Percentiles rank a stretch among this genome's conserved stretches.
Conservation (phyloP, 2,329 filamentous ascomycete genomes). For the Macrophomina phaseolina region DNA sequence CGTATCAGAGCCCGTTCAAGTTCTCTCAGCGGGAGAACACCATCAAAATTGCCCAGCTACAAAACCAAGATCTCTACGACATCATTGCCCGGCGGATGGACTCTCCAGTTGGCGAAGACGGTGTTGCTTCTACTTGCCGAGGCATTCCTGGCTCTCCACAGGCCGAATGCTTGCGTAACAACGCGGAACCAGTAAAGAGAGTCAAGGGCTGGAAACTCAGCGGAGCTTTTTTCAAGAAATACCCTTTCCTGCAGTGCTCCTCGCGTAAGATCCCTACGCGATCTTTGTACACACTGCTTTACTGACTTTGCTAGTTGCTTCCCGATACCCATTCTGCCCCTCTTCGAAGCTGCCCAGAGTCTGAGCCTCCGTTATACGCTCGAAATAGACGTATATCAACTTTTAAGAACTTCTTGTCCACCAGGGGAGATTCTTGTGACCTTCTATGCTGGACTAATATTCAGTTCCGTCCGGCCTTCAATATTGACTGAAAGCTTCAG, state of each 20-base stretch:
- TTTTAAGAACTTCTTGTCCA: too few species aligned
- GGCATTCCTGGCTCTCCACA: neutral
- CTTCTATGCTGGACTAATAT: neutral
- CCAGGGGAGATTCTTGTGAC: too few species aligned
- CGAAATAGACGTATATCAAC: too few species aligned
- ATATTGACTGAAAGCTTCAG: neutral
- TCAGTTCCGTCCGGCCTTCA: neutral
- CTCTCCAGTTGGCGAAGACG: neutral
- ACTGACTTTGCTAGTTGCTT: neutral
- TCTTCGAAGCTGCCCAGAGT: neutral
- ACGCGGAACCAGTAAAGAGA: neutral
- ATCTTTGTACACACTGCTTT: neutral
- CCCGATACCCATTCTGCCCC: neutral
- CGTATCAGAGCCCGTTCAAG: neutral
- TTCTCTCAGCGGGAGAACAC: neutral
- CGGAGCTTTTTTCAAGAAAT: conserved; percentile 15
- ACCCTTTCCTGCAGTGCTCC: conserved; percentile 22
- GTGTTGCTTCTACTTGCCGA: neutral
- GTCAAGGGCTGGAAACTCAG: conserved; percentile 19
- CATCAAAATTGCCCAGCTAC: neutral
- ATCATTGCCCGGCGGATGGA: conserved; percentile 9
- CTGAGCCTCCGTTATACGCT: neutral
- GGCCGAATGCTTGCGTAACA: neutral
- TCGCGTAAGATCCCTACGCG: neutral
- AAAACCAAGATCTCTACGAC: neutral